Evolutionary conservation across 495 filamentous ascomycete genomes (phyloP), one percentile per base, ranked within the genome.

Genomic region (Haplographium delicatum): DNA sequence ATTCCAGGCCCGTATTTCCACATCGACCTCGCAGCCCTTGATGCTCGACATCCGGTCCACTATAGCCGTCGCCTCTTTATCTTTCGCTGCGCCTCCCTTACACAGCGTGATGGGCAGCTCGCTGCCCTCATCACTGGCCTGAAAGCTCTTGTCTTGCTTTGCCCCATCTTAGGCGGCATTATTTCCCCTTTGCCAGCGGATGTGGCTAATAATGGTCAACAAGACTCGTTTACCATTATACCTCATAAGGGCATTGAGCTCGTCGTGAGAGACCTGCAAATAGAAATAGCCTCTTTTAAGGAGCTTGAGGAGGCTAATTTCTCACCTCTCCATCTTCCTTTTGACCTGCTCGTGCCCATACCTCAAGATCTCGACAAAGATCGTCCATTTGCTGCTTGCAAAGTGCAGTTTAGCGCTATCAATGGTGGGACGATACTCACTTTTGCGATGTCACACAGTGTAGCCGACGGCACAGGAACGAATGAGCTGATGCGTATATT

Each of bases 1-100:
- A 51, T 51, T 13, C 23, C 49, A 25, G 49, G 49, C 10, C 49
- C 49, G 27, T 44, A 39, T 35, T 51, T 51, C 19, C 49, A 51
- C 28, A n/a, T 51, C 19, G 49, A 44, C 30, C 49, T 51, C 13
- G 25, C 49, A 16, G 31, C 25, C 28, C 27, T 51, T 1, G 49
- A 51, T 24, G 49, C 38, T 19, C 40, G 26, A 3, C 49, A 51
- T 27, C 49, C 49, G 0, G 34, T 51, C 30, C 49, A 51, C 39
- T 51, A 51, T 30, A 44, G 49, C 30, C 39, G 22, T n/a, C 49
- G 49, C 7, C 39, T 51, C 9, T 28, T 51, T 9, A 44, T 51
- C 1, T 51, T 51, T 31, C 49, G 39, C 2, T 51, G 49, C 18
- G 7, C n/a, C 8, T 51, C 49, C 20, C 35, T 27, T 22, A 13